phyloP scores from a whole-genome alignment of 345 rosid species.

The Gynandropsis gynandra region DNA sequence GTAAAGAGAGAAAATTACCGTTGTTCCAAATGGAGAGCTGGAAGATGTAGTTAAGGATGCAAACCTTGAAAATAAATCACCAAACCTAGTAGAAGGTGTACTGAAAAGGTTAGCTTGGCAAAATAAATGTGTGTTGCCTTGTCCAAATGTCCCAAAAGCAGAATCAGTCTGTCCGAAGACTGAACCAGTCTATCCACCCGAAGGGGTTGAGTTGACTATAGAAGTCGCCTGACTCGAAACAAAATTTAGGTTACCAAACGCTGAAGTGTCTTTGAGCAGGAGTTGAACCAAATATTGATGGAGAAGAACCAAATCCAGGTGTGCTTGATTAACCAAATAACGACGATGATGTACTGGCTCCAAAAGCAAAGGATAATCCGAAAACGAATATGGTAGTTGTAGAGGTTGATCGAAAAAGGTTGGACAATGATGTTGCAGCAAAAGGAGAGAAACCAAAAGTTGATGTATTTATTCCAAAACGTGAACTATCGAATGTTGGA shows the following conservation, averaged over 20 bases:
- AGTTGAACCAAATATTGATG: conserved; percentile 45
- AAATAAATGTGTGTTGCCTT: conserved; percentile 36
- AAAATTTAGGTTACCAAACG: conserved; percentile 39
- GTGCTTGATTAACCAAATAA: conserved; percentile 43
- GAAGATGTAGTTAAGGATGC: conserved; percentile 38
- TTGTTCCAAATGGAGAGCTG: conserved; percentile 35
- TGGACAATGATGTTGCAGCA: conserved; percentile 35
- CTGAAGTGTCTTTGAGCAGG: conserved; percentile 37
- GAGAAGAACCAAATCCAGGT: conserved; percentile 48
- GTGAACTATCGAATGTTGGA: conserved; percentile 31
- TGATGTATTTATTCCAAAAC: conserved; percentile 36
- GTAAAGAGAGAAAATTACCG: conserved; percentile 35
- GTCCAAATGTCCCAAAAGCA: conserved; percentile 54
- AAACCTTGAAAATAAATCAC: conserved; percentile 44
- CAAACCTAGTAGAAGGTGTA: conserved; percentile 44
- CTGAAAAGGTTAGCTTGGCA: conserved; percentile 46
- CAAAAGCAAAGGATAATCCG: conserved; percentile 43
- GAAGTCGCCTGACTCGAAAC: conserved; percentile 50
- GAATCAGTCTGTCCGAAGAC: conserved; percentile 48
- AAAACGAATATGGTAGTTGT: conserved; percentile 36
- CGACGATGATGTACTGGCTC: conserved; percentile 34
- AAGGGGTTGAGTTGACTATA: conserved; percentile 42
- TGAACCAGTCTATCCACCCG: conserved; percentile 53
- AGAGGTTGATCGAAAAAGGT: conserved; percentile 43
- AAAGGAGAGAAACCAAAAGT: conserved; percentile 29